phyloP scores from a whole-genome alignment of 257 asterid species.

The Solanum corneliomulleri region DNA sequence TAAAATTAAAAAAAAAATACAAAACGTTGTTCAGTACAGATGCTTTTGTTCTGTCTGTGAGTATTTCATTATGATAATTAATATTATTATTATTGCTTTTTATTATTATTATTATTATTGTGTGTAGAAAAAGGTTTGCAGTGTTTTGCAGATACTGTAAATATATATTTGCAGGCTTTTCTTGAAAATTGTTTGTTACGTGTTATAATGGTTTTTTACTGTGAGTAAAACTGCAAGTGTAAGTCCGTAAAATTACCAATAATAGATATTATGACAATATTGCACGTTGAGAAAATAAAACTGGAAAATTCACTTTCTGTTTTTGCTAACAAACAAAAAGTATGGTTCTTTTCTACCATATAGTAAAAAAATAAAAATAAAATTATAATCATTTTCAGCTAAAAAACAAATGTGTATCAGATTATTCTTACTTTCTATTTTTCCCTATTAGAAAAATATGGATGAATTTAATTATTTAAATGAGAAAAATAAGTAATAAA shows the following conservation, averaged over 20 bases:
- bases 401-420: neutral
- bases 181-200: neutral
- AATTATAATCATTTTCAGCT: neutral
- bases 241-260: neutral
- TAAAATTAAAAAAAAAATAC: neutral
- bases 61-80: neutral
- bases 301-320: neutral
- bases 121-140: neutral
- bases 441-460: neutral
- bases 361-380: neutral
- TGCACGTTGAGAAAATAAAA: neutral
- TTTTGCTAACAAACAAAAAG: neutral
- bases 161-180: neutral
- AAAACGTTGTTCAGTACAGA: neutral
- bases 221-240: neutral
- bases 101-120: neutral
- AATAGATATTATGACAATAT: neutral
- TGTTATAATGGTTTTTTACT: neutral
- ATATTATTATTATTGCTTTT: neutral
- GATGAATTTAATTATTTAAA: neutral
- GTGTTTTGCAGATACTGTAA: neutral
- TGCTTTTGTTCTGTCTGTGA: neutral
- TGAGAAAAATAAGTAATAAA: neutral
- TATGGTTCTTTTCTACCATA: neutral
- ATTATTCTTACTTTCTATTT: neutral